phyloP scores from a whole-genome alignment of 192 early-diverging fungal genomes.

The Chytriomyces hyalinus region DNA sequence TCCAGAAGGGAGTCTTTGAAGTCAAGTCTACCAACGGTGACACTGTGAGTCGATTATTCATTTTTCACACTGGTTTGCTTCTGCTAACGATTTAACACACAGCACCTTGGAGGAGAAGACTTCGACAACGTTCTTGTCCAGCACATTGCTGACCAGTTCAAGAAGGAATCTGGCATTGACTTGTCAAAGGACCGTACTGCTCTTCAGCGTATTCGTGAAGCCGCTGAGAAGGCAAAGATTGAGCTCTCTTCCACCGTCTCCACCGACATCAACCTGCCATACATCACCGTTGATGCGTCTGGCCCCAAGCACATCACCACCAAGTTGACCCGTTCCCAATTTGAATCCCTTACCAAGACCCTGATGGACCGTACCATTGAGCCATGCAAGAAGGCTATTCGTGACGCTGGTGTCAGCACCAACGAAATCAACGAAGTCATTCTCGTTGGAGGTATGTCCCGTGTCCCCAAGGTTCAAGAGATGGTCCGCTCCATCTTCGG shows the following conservation, averaged over 20 bases:
- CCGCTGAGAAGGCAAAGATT: conserved; percentile 98
- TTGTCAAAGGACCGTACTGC: conserved; percentile 89
- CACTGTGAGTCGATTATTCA: conserved; percentile 56
- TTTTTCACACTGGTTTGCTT: not conserved
- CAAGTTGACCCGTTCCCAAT: conserved; percentile 89
- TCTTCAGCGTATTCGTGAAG: conserved; percentile 96
- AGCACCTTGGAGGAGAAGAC: conserved; percentile 70
- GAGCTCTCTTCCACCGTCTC: conserved; percentile 93
- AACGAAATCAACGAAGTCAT: conserved; percentile 93
- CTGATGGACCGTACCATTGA: conserved; percentile 87
- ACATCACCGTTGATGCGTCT: conserved; percentile 85
- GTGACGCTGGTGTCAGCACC: conserved; percentile 85
- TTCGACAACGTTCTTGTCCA: conserved; percentile 74
- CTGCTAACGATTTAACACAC: not conserved
- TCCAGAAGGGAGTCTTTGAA: conserved; percentile 97
- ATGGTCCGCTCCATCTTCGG: conserved; percentile 89
- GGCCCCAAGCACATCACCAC: conserved; percentile 98
- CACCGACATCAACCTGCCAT: conserved; percentile 97
- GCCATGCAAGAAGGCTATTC: conserved; percentile 95
- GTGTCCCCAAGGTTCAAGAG: conserved; percentile 96
- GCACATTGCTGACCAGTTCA: conserved; percentile 85
- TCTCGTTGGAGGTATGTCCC: conserved; percentile 97
- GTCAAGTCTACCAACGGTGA: conserved; percentile 99
- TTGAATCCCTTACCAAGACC: conserved; percentile 79
- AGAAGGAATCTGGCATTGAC: conserved; percentile 90